A percentile compares a stretch with the other conserved stretches of the same genome.
These are phyloP conservation scores for Candida railenensis DNA, from an alignment of 805 yeast species.

Conservation along the genomic window DNA sequence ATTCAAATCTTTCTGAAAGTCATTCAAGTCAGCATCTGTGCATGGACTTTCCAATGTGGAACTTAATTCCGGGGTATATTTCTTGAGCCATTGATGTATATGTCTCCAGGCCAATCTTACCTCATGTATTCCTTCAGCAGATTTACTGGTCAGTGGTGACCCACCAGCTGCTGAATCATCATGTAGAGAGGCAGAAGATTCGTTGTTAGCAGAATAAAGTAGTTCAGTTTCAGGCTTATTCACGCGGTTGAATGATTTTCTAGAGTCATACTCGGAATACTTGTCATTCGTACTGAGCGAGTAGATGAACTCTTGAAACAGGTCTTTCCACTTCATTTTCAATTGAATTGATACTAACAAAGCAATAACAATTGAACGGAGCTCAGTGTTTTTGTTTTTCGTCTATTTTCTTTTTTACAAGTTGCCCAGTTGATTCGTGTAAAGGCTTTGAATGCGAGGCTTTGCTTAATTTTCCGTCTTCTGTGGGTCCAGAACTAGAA, in stretches of 20 bases:
- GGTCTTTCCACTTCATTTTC: conserved; percentile 30
- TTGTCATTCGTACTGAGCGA: conserved; percentile 66
- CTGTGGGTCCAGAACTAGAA: no score
- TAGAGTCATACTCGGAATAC: conserved; percentile 63
- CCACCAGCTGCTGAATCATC: conserved; percentile 25
- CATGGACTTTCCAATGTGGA: conserved; percentile 79
- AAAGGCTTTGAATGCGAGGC: no score
- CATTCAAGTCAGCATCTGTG: conserved; percentile 74
- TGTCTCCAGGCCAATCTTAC: conserved; percentile 83
- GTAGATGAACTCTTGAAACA: conserved; percentile 58
- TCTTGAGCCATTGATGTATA: conserved; percentile 78
- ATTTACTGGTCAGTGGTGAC: conserved; percentile 21
- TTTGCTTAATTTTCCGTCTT: no score
- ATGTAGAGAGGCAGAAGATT: conserved; percentile 20
- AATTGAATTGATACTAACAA: no score
- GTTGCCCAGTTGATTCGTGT: no score
- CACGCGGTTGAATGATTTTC: conserved; percentile 42
- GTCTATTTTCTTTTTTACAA: no score
- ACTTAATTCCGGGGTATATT: conserved; percentile 75
- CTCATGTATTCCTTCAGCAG: conserved; percentile 69
- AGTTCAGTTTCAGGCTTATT: conserved; percentile 41
- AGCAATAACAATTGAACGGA: no score
- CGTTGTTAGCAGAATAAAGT: conserved; percentile 19
- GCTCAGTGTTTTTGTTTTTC: no score
- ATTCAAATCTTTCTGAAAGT: conserved; percentile 79